Base-by-base conservation (phyloP, 2,329 filamentous ascomycete species). In the Tolypocladium ophioglossoides region DNA sequence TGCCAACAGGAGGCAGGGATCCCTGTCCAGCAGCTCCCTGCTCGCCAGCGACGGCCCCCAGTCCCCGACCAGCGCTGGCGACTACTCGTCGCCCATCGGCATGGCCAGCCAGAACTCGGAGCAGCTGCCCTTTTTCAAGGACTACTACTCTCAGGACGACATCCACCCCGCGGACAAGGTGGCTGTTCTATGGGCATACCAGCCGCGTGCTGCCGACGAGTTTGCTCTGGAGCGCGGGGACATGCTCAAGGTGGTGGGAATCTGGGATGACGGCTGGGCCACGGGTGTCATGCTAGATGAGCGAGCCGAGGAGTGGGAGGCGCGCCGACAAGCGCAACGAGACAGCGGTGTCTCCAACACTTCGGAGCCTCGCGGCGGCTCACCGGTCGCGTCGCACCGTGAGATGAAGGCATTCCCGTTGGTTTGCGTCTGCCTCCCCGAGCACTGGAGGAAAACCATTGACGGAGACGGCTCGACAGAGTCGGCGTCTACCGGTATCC, bases 251-350 rank as follows among this genome's bases (percentile, higher is more conserved):
- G 86, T 99, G 16, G 87, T 97, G 35, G 94, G 94, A 58, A 99
- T 99, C 61, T 99, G 94, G 94, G 94, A 99, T 65, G 94, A 99
- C 68, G 94, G 94, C 49, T 99, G 94, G 94, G 94, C 94, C 12
- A 99, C 94, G 1, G 94, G 94, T 63, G 80, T 96, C 54, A 79
- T 95, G 66, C 74, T 95, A 54, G 79, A 86, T 53, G 89, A 95
- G 63, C 80, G 83, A 54, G 91, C 91, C 2, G 92, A 97, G 57
- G 89, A 96, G 59, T 96, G 90, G 84, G 89, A 95, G 62, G 79
- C 80, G 46, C 80, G 86, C 59, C 82, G 83, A 63, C 85, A 88
- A 64, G 75, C 84, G 37, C 91, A 95, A 66, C 83, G 94, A 57
- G 94, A 99, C 71, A 97, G 92, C 64, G 94, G 94, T 55, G 88